phyloP scores from a whole-genome alignment of 1,139 yeast genomes.

The Wickerhamomyces sp. region DNA sequence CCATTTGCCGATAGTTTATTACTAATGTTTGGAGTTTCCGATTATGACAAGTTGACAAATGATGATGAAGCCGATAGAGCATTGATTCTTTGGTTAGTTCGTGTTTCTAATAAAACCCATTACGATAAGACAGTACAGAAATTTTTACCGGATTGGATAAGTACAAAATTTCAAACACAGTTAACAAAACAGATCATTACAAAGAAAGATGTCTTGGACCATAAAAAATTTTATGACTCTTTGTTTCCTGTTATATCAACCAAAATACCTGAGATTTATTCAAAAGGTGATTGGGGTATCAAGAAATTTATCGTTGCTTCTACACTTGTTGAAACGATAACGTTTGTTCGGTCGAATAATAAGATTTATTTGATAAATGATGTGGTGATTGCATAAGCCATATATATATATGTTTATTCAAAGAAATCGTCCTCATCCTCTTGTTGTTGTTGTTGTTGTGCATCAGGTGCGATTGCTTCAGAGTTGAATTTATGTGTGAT shows the following conservation, averaged over 20 bases:
- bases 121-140: conserved; percentile 31
- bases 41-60: conserved; percentile 46
- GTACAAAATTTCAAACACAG: conserved; percentile 38
- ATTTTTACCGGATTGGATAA: conserved; percentile 56
- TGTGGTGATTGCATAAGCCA: too few species aligned
- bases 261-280: conserved; percentile 58
- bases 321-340: conserved; percentile 50
- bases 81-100: conserved; percentile 56
- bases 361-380: too few species aligned
- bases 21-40: conserved; percentile 50
- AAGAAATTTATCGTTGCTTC: conserved; percentile 56
- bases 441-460: conserved; percentile 13
- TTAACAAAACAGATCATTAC: conserved; percentile 34
- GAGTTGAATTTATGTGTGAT: conserved; percentile 6
- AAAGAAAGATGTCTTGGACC: conserved; percentile 49
- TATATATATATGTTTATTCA: too few species aligned
- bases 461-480: conserved; percentile 14
- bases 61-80: conserved; percentile 51
- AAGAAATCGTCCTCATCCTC: conserved; percentile 41
- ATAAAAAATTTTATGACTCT: conserved; percentile 46
- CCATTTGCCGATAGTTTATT: conserved; percentile 51
- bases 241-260: conserved; percentile 48
- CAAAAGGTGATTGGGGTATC: conserved; percentile 59
- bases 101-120: conserved; percentile 45
- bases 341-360: conserved; percentile 55